phyloP scores from a whole-genome alignment of 176 grass and related monocot species.

The Echinochloa phyllopogon region DNA sequence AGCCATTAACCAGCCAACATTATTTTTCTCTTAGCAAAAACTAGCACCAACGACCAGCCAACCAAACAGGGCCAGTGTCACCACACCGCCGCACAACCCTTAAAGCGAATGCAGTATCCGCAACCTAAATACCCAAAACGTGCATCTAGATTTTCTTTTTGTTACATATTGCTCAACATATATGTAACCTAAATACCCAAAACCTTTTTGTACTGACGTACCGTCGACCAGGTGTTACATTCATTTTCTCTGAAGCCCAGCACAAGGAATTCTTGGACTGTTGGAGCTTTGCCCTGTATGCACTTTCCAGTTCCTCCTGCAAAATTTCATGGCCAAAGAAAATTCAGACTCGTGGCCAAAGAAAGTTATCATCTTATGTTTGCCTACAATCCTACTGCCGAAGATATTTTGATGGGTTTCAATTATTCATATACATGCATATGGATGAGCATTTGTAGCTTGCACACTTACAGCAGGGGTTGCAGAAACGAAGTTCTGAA shows the following conservation, averaged over 20 bases:
- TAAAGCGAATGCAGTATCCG: too few species aligned
- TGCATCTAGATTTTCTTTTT: too few species aligned
- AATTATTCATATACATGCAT: neutral
- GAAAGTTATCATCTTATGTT: neutral
- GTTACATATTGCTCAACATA: neutral
- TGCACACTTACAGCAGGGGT: conserved; percentile 83
- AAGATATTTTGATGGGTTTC: conserved; percentile 12
- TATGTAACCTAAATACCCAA: neutral
- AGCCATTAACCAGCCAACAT: too few species aligned
- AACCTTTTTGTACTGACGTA: too few species aligned
- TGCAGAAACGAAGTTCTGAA: conserved; percentile 82
- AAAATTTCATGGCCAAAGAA: conserved; percentile 7
- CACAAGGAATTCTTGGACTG: conserved; percentile 63
- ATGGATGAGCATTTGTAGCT: conserved; percentile 43
- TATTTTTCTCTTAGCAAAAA: too few species aligned
- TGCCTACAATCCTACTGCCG: neutral
- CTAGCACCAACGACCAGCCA: too few species aligned
- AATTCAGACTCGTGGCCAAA: neutral
- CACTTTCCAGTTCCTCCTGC: conserved; percentile 81
- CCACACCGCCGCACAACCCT: too few species aligned
- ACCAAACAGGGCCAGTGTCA: too few species aligned
- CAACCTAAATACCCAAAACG: too few species aligned
- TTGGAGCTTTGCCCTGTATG: conserved; percentile 75
- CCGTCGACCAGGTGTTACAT: neutral
- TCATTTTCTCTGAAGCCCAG: neutral